Base-by-base conservation (phyloP, 495 filamentous ascomycete species). In the Podospora conica region DNA sequence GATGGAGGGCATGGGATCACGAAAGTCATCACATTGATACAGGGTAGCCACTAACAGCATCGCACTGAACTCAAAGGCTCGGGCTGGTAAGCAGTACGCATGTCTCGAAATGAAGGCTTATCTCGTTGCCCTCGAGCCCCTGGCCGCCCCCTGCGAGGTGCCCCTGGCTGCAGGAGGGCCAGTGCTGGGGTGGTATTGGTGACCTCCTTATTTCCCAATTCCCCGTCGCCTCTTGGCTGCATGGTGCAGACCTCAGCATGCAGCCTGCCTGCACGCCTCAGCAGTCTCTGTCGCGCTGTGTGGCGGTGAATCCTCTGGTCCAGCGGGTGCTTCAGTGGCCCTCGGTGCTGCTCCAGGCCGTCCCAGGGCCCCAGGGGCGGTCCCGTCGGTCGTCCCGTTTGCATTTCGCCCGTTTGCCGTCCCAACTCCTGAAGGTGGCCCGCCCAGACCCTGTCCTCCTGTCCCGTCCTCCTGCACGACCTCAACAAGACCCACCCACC, bases 201-300 rank as follows among this genome's bases (percentile, higher is more conserved):
- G 28, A 65, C 65, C 65, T 73, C 73, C 71, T 69, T 70, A 70
- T 71, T 71, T 73, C 68, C 72, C 72, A 68, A 72, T 66, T 67
- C 67, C 66, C 66, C 66, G 61, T 67, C 55, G 67, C 66, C 56
- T 66, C 69, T 70, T 70, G 69, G 66, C 69, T 70, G 65, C 61
- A 56, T 28, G 40, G 22, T 64, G 64, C 63, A 64, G 68, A 57
- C 56, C 61, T 67, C 48, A 65, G 54, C 57, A 65, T 69, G 67
- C 66, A 65, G 63, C 60, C 60, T 66, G 66, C 53, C 62, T 61
- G 53, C 57, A 58, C 25, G 55, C 58, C 29, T 53, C 61, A 64
- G 24, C 65, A 48, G 18, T 70, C 59, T 60, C 58, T 60, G 28
- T 25, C 48, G 18, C 48, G 31, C 59, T 20, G 31, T 24, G 24